These are phyloP conservation scores for Candida endomychidarum DNA, from an alignment of 805 yeast genomes.

Conservation along the genomic window DNA sequence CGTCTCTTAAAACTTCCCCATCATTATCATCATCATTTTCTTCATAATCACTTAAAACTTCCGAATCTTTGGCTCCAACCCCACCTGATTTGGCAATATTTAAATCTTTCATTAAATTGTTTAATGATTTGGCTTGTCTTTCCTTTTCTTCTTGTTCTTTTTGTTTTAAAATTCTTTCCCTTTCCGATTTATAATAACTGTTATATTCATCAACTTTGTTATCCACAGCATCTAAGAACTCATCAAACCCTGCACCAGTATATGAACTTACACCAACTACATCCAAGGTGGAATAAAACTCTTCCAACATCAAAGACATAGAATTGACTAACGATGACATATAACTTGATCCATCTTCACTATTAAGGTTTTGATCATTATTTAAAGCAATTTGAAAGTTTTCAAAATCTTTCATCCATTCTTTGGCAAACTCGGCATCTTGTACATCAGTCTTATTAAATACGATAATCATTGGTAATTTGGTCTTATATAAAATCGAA, in stretches of 20 bases:
- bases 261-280: constrained; percentile 90
- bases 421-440: constrained; percentile 82
- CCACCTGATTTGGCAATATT: constrained; percentile 52
- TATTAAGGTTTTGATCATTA: constrained; percentile 67
- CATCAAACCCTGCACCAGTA: constrained; percentile 94
- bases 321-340: constrained; percentile 93
- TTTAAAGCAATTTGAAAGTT: constrained; percentile 78
- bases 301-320: constrained; percentile 94
- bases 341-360: constrained; percentile 67
- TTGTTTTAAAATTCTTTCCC: constrained; percentile 75
- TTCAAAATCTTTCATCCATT: constrained; percentile 98
- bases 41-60: constrained; percentile 52
- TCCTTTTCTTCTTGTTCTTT: constrained; percentile 74
- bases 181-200: constrained; percentile 77
- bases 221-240: constrained; percentile 81
- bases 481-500: constrained; percentile 92
- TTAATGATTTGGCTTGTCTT: constrained; percentile 69
- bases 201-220: constrained; percentile 85
- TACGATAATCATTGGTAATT: constrained; percentile 93
- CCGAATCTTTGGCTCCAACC: constrained; percentile 33
- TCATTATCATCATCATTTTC: constrained; percentile 46
- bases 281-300: constrained; percentile 89
- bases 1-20: constrained; percentile 50
- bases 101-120: constrained; percentile 80
- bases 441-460: constrained; percentile 92